Evolutionary conservation across 352 stramenopile genomes (phyloP).

Genomic region (Thalassiosira sp.): DNA sequence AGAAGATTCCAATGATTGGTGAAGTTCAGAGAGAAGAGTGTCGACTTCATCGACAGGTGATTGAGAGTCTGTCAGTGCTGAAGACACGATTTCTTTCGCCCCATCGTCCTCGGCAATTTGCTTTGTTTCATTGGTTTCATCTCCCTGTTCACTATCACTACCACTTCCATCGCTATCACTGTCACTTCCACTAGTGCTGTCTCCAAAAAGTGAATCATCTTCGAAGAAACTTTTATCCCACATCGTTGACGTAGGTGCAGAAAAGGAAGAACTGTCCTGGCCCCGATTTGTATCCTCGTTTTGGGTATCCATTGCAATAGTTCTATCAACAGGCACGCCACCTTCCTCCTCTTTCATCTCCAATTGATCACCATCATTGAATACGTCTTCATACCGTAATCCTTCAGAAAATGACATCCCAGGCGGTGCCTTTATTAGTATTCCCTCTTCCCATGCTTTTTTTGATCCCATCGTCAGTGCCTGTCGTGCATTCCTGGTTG

Average conservation of each 20-base stretch:
- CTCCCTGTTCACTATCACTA: constrained; percentile 23
- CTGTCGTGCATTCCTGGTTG: constrained; percentile 46
- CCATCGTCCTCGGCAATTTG: constrained; percentile 6
- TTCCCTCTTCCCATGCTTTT: constrained; percentile 64
- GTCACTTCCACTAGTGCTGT: constrained; percentile 54
- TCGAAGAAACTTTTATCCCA: constrained; percentile 76
- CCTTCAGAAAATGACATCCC: constrained; percentile 68
- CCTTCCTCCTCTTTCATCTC: constrained; percentile 8
- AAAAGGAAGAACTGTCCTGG: constrained; percentile 1
- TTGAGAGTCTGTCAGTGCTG: background rate
- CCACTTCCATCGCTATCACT: constrained; percentile 56
- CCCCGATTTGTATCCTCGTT: constrained; percentile 2
- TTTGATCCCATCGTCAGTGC: constrained; percentile 61
- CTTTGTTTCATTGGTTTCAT: constrained; percentile 14
- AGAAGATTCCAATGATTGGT: constrained; percentile 26
- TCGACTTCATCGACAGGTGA: constrained; percentile 62
- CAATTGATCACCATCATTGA: constrained; percentile 32
- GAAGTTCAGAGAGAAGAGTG: constrained; percentile 64
- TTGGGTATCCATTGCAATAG: background rate
- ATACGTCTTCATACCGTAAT: constrained; percentile 69
- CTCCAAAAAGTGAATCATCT: constrained; percentile 80
- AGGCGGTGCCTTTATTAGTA: constrained; percentile 65
- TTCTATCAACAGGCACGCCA: background rate
- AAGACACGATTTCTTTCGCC: background rate
- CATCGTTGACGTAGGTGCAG: constrained; percentile 25